These are phyloP conservation scores for Botrytis byssoidea DNA, from an alignment of 2,329 filamentous ascomycete genomes.

Conservation along the genomic window DNA sequence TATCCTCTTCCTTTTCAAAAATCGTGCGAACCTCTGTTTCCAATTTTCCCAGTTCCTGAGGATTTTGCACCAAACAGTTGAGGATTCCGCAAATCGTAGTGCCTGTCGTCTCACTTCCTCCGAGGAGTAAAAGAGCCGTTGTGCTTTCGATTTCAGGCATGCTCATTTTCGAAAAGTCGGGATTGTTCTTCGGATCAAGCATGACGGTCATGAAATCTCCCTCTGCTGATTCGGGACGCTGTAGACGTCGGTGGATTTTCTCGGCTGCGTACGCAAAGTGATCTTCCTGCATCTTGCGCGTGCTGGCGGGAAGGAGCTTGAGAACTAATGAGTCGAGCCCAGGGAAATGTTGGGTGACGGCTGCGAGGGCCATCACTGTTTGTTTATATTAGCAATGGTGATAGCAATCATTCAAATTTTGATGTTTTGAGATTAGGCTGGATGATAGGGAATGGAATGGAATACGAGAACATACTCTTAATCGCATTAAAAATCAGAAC, in stretches of 20 bases:
- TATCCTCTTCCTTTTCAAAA: background rate
- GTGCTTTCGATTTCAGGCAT: background rate
- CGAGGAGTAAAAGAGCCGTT: background rate
- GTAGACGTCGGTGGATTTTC: background rate
- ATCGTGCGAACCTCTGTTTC: background rate
- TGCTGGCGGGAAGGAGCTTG: background rate
- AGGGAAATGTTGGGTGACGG: background rate
- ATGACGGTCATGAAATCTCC: conserved; percentile 2
- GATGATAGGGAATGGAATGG: too few species aligned
- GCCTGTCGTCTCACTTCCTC: background rate
- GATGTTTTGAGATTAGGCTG: too few species aligned
- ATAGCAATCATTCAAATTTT: background rate
- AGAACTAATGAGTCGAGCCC: background rate
- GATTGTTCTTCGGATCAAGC: background rate
- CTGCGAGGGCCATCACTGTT: conserved; percentile 1
- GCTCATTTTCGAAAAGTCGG: background rate
- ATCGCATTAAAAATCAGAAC: background rate
- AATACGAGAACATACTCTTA: background rate
- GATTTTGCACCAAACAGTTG: background rate
- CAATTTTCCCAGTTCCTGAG: background rate
- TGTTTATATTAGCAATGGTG: background rate
- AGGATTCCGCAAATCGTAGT: background rate
- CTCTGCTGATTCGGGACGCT: background rate
- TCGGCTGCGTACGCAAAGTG: background rate
- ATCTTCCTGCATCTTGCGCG: background rate